These are phyloP conservation scores for Talaromyces marneffei DNA, from an alignment of 2,329 filamentous ascomycete genomes.

Conservation along the genomic window DNA sequence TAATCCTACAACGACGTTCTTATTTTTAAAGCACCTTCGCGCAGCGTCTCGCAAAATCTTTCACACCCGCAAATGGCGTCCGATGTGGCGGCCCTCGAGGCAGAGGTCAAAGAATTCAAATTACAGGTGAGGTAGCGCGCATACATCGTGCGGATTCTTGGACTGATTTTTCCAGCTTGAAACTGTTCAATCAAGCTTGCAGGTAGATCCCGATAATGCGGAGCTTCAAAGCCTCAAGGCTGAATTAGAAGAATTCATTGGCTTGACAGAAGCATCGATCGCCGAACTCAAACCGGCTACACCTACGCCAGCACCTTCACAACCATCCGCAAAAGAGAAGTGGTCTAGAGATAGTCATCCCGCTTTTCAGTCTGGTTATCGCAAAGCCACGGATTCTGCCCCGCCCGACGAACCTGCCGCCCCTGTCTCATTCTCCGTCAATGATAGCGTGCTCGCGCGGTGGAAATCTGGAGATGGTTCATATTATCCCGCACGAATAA, in stretches of 20 bases:
- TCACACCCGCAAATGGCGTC: constrained; percentile 28
- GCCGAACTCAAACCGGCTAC: constrained; percentile 64
- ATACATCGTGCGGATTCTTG: background rate
- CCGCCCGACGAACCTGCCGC: constrained; percentile 51
- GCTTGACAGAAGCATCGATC: constrained; percentile 71
- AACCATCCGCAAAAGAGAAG: constrained; percentile 59
- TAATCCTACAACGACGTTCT: background rate
- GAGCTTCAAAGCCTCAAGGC: constrained; percentile 71
- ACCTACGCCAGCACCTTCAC: constrained; percentile 42
- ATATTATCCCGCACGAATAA: constrained; percentile 90
- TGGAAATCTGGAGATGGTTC: constrained; percentile 84
- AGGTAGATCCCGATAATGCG: constrained; percentile 71
- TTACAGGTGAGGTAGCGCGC: constrained; percentile 43
- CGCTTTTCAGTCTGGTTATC: constrained; percentile 60
- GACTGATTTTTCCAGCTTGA: constrained; percentile 55
- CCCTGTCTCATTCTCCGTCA: constrained; percentile 67
- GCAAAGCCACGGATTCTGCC: constrained; percentile 37
- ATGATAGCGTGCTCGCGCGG: constrained; percentile 83
- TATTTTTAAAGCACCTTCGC: background rate
- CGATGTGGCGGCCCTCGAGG: constrained; percentile 40
- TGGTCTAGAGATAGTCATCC: constrained; percentile 78
- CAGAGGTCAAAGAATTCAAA: constrained; percentile 55
- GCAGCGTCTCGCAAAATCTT: background rate
- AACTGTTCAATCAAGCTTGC: constrained; percentile 67
- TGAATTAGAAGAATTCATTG: constrained; percentile 77